Evolutionary conservation across 1,284 basidiomycete genomes (phyloP), one percentile per base, ranked within the genome.

Genomic region (Mycena citricolor): DNA sequence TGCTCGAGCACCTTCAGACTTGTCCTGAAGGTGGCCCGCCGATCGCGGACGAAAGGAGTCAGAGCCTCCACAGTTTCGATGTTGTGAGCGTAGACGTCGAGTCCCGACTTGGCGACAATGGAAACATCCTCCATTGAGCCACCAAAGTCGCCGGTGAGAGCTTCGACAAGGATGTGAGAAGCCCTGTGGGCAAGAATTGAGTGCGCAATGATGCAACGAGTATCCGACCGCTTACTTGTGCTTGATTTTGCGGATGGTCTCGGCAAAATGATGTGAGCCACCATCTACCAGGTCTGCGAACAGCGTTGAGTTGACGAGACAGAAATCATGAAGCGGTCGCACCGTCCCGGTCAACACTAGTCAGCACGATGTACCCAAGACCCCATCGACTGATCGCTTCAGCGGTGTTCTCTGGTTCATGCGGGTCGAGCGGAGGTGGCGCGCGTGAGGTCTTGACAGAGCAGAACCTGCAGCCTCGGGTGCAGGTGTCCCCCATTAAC

Each of bases 401-500:
- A 0, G 97, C 95, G 2, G 95, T 99, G 65, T 98, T 86, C 70
- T 98, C 95, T 16, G 97, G 97, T 62, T 99, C 97, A 62, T 98
- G 93, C 0, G 90, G 85, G 61, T 99, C 95, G 22, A 99, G 69
- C 4, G 97, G 92, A 25, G 90, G 86, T 10, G 97, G 97, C 2
- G 82, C 65, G 41, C 80, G 76, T 1, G 92, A 92, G 0, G 97
- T 99, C 74, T 98, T 98, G 48, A 99, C 91, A 4, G 94, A 90
- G 61, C 97, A 99, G 66, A 99, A 99, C 40, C 94, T 77, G 69
- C 97, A 99, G 1, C 93, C 97, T 60, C 97, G 83, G 12, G 97
- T 99, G 62, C 97, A 99, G 10, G 93, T 97, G 68, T 99, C 95
- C n/a, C 97, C 97, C 97, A 99, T 99, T 24, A 99, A 72, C 93